Base-by-base conservation (phyloP, 805 yeast genomes). In the Candida golubevii region DNA sequence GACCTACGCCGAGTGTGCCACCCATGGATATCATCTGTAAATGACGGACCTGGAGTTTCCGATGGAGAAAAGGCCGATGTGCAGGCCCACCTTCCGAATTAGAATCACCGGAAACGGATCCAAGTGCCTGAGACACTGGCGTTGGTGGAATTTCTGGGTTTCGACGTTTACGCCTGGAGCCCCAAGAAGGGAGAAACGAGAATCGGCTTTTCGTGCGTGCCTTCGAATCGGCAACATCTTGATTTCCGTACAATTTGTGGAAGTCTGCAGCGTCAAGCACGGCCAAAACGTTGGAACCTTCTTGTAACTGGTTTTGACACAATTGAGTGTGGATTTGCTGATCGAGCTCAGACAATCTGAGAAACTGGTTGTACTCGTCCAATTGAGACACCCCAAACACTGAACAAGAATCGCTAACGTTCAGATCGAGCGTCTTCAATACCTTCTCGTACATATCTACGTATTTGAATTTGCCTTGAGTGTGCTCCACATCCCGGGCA, bases 1-100 rank as follows among this genome's bases (percentile, higher is more conserved):
- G 62, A 0, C 95, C 93, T 12, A 85, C 91, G 1, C 93, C 93
- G 6, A 85, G 61, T 0, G 90, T 83, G 1, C 89, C 91, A 3
- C 89, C 88, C 28, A 86, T 67, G 0, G 90, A 85, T 38, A 85
- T 81, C 81, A 85, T 83, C 57, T 85, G 89, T 14, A 85, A 63
- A 60, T 85, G 91, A 18, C 88, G 65, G 27, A 80, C 79, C 42
- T 75, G 74, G 36, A 85, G 66, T 48, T 78, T 79, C 45, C 90
- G 65, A 48, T 80, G 85, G 36, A 82, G 55, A 30, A 53, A 40
- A 8, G 38, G 18, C 7, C 35, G 39, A n/a, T 36, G 35, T 11
- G 9, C 14, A 13, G 13, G 36, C 44, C 23, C 45, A 6, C 27
- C 31, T 27, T 23, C 23, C 32, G 32, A 29, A 29, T 29, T 12